Evolutionary conservation across 129 eudicot species (phyloP).

Genomic region (Flaveria trinervia): DNA sequence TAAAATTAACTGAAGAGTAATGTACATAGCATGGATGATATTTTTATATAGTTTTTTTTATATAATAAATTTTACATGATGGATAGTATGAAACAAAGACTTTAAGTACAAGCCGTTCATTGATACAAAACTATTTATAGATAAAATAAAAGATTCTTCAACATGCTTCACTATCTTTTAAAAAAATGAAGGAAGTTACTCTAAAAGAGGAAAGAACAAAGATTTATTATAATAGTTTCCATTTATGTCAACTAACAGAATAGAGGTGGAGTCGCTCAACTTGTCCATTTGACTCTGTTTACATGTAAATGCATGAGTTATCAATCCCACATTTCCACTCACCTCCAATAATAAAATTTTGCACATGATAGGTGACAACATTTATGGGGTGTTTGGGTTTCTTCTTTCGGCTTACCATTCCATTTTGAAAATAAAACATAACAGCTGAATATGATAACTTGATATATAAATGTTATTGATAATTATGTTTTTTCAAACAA

Average conservation of each 20-base stretch:
- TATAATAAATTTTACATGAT: too few species aligned
- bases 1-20: too few species aligned
- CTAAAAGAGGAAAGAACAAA: not conserved
- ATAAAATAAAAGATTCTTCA: too few species aligned
- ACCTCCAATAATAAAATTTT: slow-evolving; percentile 7
- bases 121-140: too few species aligned
- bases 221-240: not conserved
- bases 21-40: too few species aligned
- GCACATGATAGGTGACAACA: slow-evolving; percentile 8
- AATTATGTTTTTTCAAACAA: too few species aligned
- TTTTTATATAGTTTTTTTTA: too few species aligned
- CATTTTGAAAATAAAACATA: not conserved
- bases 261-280: not conserved
- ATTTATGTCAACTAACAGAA: not conserved
- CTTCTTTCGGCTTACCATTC: not conserved
- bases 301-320: not conserved
- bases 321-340: not conserved
- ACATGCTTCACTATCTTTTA: not conserved
- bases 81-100: too few species aligned
- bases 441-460: not conserved
- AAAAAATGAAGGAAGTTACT: not conserved
- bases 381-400: slow-evolving; percentile 3
- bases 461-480: not conserved
- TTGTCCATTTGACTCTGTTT: slow-evolving; percentile 6
- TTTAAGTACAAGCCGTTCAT: too few species aligned